Conservation (phyloP, 495 filamentous ascomycete genomes). For the Penicillium canescens region DNA sequence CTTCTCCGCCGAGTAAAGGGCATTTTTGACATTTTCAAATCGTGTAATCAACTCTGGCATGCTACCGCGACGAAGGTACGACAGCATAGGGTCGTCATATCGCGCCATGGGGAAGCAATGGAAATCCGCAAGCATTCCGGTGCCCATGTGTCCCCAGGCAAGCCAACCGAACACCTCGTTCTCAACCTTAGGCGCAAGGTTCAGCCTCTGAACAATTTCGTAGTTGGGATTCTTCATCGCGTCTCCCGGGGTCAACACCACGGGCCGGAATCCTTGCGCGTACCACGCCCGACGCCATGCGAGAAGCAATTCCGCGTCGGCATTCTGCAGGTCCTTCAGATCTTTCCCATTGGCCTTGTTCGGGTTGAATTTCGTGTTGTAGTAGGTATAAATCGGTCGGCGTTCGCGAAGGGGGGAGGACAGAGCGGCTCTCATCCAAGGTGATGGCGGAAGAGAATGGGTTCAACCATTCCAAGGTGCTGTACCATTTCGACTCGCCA, state of each 20-base stretch:
- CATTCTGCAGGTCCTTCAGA: slow-evolving; percentile 58
- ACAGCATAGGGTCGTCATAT: slow-evolving; percentile 69
- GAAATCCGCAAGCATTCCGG: slow-evolving; percentile 78
- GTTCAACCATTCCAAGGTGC: slow-evolving; percentile 82
- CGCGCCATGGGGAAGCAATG: slow-evolving; percentile 82
- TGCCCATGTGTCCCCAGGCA: slow-evolving; percentile 92
- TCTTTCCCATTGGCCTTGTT: slow-evolving; percentile 47
- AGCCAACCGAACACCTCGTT: slow-evolving; percentile 81
- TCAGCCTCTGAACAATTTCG: slow-evolving; percentile 55
- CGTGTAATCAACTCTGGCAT: slow-evolving; percentile 66
- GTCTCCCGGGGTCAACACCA: slow-evolving; percentile 77
- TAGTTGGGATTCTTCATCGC: slow-evolving; percentile 85
- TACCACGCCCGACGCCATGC: slow-evolving; percentile 94
- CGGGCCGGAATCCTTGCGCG: slow-evolving; percentile 85
- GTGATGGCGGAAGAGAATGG: slow-evolving; percentile 88
- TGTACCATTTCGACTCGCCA: slow-evolving; percentile 81
- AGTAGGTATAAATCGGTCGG: slow-evolving; percentile 89
- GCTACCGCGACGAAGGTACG: slow-evolving; percentile 70
- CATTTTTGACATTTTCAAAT: slow-evolving; percentile 71
- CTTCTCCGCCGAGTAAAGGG: slow-evolving; percentile 73
- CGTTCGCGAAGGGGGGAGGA: slow-evolving; percentile 77
- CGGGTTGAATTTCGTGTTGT: slow-evolving; percentile 59
- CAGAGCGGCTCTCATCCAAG: slow-evolving; percentile 80
- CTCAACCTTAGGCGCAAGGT: slow-evolving; percentile 57
- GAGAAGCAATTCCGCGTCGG: slow-evolving; percentile 77